A percentile compares a stretch with the other conserved stretches of the same genome.
Evolutionary conservation across 345 rosid genomes (phyloP).

Genomic region (Noccaea caerulescens): DNA sequence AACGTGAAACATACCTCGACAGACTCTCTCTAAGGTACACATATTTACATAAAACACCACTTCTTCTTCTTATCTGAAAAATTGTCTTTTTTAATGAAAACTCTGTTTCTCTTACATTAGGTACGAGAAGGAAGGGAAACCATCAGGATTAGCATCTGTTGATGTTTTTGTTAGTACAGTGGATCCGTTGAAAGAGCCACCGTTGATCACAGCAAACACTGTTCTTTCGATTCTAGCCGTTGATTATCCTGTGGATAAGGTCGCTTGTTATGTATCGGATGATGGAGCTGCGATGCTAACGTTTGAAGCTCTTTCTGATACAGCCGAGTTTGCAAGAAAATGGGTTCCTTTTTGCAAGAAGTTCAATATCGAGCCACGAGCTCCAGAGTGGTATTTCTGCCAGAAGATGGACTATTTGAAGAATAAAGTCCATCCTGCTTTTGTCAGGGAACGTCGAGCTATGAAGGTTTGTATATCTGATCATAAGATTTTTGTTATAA

Average conservation of each 20-base stretch:
- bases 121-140: slow-evolving; percentile 93
- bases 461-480: slow-evolving; percentile 67
- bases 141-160: slow-evolving; percentile 74
- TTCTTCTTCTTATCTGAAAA: not conserved
- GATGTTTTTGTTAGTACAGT: slow-evolving; percentile 93
- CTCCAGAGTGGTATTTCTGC: slow-evolving; percentile 94
- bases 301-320: slow-evolving; percentile 95
- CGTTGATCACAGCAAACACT: slow-evolving; percentile 92
- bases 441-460: slow-evolving; percentile 91
- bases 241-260: slow-evolving; percentile 93
- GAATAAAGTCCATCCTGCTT: slow-evolving; percentile 86
- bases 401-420: slow-evolving; percentile 92
- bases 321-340: slow-evolving; percentile 91
- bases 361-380: slow-evolving; percentile 87
- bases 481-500: not conserved
- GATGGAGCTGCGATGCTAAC: slow-evolving; percentile 99
- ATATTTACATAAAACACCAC: not conserved
- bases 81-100: too few relatives aligned
- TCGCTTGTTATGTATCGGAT: slow-evolving; percentile 93
- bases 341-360: slow-evolving; percentile 99
- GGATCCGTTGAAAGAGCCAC: slow-evolving; percentile 97
- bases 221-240: slow-evolving; percentile 94
- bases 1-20: slow-evolving; percentile 92
- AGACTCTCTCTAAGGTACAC: slow-evolving; percentile 82
- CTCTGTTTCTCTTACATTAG: slow-evolving; percentile 44